Conservation (phyloP, 1,284 basidiomycete genomes). For the Ustilago vetiveriae region DNA sequence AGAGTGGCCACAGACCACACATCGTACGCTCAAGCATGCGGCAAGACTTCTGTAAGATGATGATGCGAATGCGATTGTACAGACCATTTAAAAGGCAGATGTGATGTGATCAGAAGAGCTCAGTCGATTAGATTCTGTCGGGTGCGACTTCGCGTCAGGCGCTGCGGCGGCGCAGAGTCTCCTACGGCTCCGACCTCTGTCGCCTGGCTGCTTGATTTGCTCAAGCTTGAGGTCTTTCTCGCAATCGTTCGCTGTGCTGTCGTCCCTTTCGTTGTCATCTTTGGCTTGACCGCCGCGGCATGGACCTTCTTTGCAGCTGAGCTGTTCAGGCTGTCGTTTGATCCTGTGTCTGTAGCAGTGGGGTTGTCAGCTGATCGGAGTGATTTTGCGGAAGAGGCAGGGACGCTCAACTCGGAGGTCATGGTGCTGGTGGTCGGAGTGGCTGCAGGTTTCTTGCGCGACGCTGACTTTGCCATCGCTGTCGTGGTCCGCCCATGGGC, state of each 20-base stretch:
- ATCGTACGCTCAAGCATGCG: neutral
- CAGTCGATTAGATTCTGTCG: constrained; percentile 31
- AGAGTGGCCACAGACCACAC: too few relatives aligned
- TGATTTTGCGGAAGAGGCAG: too few relatives aligned
- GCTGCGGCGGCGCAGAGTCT: constrained; percentile 16
- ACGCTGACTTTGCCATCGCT: neutral
- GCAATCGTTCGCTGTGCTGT: constrained; percentile 3
- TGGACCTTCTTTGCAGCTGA: constrained; percentile 5
- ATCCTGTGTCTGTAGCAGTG: neutral
- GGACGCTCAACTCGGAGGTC: neutral
- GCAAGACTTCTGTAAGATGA: too few relatives aligned
- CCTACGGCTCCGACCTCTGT: constrained; percentile 2
- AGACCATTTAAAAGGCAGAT: too few relatives aligned
- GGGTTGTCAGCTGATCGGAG: neutral
- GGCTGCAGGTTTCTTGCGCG: constrained; percentile 6
- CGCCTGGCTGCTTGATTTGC: constrained; percentile 10
- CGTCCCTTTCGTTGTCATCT: neutral
- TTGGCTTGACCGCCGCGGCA: neutral
- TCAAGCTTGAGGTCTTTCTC: constrained; percentile 7
- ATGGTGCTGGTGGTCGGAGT: neutral
- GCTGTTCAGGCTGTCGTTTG: neutral
- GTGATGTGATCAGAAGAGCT: neutral
- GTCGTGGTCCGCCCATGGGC: neutral
- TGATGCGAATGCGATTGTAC: too few relatives aligned
- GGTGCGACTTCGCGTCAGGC: constrained; percentile 37